Base-by-base conservation (phyloP, 1,139 yeast species). In the Meyerozyma athensensis region DNA sequence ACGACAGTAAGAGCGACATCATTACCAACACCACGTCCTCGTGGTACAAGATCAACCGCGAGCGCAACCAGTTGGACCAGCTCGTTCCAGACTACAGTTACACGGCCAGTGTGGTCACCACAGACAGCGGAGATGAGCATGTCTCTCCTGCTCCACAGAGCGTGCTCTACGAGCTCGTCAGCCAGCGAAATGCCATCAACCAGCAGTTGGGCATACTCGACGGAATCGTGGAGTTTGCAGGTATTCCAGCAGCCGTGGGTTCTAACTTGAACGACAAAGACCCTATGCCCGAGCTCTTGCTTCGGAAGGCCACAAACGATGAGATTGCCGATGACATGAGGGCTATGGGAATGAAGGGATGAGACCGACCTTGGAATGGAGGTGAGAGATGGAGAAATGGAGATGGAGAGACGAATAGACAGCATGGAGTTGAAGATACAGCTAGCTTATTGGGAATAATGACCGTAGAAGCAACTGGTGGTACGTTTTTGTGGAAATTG, bases 21-120 rank as follows among this genome's bases (percentile, higher is more conserved):
- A 72, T 92, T 37, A 72, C 77, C 41, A 73, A 78, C 14, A 86
- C 96, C 4, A 90, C 97, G 1, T 78, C 86, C 35, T 74, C 79
- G 47, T 92, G 98, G 97, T 92, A 92, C 63, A 83, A 85, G 48
- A 85, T 90, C 52, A 90, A 90, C 59, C 79, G 83, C 51, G 98
- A 92, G 58, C 72, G 97, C 48, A 75, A 95, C 46, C 81, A 80
- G 39, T 73, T 89, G 78, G 97, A 90, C 57, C 77, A 81, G 47
- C 58, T 82, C 35, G 89, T 65, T 6, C 69, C 74, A 0, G 74
- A 70, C 43, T 68, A 52, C 47, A 58, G 56, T 35, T 68, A 53
- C 46, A 38, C 61, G 5, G 74, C 74, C 4, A 46, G 4, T 3
- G 20, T 12, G 8, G 32, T 48, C 49, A 4, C 61, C 59, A 24